These are phyloP conservation scores for Arthrinium phaeospermum DNA, from an alignment of 2,329 filamentous ascomycete genomes.

Conservation along the genomic window DNA sequence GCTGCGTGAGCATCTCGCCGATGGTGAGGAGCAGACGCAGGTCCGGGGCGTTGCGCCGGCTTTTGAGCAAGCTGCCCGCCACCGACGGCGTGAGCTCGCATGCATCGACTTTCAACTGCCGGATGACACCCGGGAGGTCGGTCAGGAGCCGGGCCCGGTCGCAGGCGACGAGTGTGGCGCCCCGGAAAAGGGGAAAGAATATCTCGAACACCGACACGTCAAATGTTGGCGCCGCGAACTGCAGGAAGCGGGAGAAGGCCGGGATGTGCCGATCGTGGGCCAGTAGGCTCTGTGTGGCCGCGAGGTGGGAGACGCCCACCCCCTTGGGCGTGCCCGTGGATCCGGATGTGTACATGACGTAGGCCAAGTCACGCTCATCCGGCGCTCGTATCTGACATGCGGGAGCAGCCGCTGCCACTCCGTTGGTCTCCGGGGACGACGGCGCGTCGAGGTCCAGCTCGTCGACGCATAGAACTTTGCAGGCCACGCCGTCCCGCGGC, in stretches of 20 bases:
- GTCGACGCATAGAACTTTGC: slow-evolving; percentile 18
- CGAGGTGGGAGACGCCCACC: slow-evolving; percentile 79
- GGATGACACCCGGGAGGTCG: slow-evolving; percentile 73
- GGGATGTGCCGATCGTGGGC: slow-evolving; percentile 83
- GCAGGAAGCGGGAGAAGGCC: slow-evolving; percentile 77
- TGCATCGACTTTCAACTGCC: slow-evolving; percentile 73
- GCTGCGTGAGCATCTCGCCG: slow-evolving; percentile 86
- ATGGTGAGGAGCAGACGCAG: slow-evolving; percentile 81
- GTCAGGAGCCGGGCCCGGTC: slow-evolving; percentile 73
- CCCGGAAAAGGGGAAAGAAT: slow-evolving; percentile 83
- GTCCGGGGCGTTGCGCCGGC: slow-evolving; percentile 68
- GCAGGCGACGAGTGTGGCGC: slow-evolving; percentile 74
- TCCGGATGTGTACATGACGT: slow-evolving; percentile 93
- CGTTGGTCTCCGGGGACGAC: neutral
- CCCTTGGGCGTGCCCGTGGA: slow-evolving; percentile 91
- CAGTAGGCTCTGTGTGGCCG: slow-evolving; percentile 81
- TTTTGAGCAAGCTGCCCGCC: slow-evolving; percentile 75
- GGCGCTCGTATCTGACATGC: neutral
- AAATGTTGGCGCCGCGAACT: slow-evolving; percentile 92
- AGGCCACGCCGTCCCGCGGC: slow-evolving; percentile 34
- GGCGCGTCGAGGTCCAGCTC: neutral
- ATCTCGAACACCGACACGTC: slow-evolving; percentile 96
- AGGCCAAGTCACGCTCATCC: slow-evolving; percentile 63
- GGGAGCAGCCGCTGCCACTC: neutral
- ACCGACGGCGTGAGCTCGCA: slow-evolving; percentile 91